Base-by-base conservation (phyloP, 371 early-diverging fungal species). In the Coemansia sp. region DNA sequence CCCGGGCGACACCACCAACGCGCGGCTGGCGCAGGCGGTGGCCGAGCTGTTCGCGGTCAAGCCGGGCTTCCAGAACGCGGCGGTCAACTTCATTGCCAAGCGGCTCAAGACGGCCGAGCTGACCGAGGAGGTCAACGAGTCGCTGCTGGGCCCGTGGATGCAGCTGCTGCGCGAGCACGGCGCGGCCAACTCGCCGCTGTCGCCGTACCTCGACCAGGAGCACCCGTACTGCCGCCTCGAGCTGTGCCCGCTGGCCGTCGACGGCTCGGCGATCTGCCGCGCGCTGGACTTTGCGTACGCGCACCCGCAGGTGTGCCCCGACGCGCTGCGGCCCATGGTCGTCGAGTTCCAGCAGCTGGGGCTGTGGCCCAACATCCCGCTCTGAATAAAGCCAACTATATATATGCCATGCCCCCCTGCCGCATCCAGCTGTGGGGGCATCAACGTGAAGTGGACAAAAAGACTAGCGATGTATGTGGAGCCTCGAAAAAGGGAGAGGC, bases 191-290 rank as follows among this genome's bases (percentile, higher is more conserved):
- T 92, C 95, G 34, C 94, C 95, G 3, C 70, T 97, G 58, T 93
- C 94, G n/a, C 97, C 97, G 5, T 97, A 93, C 65, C 74, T 97
- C 42, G 95, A 97, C 78, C 83, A 88, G 62, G 97, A 97, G 66
- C 77, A 94, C 14, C 79, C 95, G 33, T 90, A 87, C 64, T 90
- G 91, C 68, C 86, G 93, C 59, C 66, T 74, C 11, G 75, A 70
- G 35, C 34, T 57, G 11, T 38, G 49, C 5, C 75, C 75, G 16
- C 54, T 71, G 1, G 71, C 66, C 12, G 57, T 74, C n/a, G 66
- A 74, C 42, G 75, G 75, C 41, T 65, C 75, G 14, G 54, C 35
- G 7, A 69, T 74, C 16, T 34, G 50, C 1, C 35, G 8, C 9
- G 55, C 51, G 2, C 61, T 51, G 2, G 72, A 55, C 0, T 26